Conservation (phyloP, 306 rosid species). For the Senna siamea region DNA sequence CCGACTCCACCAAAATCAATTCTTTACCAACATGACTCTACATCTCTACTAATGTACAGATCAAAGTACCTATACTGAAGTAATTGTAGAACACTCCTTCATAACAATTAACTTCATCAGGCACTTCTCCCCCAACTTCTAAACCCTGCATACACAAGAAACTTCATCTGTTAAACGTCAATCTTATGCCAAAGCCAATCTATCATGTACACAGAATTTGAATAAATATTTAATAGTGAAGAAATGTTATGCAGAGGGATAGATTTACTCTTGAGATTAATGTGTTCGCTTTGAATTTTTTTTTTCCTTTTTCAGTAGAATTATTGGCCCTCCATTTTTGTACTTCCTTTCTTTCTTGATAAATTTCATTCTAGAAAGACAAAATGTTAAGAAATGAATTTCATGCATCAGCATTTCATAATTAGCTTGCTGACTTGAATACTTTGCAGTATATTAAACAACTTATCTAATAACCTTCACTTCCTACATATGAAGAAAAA, state of each 20-base stretch:
- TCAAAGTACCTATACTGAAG: slow-evolving; percentile 84
- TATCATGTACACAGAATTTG: not conserved
- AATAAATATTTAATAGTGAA: slow-evolving; percentile 2
- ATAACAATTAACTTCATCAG: slow-evolving; percentile 68
- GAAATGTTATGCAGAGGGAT: not conserved
- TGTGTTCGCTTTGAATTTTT: not conserved
- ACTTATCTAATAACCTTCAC: no score
- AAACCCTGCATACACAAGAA: slow-evolving; percentile 62
- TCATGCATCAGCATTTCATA: no score
- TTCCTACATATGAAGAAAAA: slow-evolving; percentile 19
- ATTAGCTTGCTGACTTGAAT: no score
- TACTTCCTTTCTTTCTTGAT: not conserved
- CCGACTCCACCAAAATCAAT: slow-evolving; percentile 26
- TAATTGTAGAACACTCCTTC: slow-evolving; percentile 96
- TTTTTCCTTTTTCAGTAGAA: not conserved
- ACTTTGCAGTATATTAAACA: no score
- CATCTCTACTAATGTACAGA: slow-evolving; percentile 3
- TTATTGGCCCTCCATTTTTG: not conserved
- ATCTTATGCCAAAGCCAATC: slow-evolving; percentile 21
- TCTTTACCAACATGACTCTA: slow-evolving; percentile 20
- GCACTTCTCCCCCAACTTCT: slow-evolving; percentile 67
- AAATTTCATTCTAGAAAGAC: not conserved
- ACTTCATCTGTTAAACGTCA: slow-evolving; percentile 30
- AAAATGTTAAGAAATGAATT: no score
- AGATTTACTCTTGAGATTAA: not conserved